Base-by-base conservation (phyloP, 345 rosid species). In the Cardamine resedifolia region DNA sequence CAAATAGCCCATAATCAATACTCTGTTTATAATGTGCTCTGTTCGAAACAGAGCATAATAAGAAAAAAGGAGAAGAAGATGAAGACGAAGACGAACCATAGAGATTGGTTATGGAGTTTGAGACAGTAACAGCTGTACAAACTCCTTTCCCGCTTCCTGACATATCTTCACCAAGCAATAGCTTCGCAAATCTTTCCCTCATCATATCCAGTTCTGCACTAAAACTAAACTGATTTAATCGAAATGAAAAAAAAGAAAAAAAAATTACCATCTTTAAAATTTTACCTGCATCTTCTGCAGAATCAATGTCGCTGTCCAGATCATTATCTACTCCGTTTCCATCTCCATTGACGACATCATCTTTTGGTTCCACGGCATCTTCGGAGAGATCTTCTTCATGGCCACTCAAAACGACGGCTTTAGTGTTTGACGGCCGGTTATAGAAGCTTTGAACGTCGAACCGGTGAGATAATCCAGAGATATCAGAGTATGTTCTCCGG, bases 131-230 rank as follows among this genome's bases (percentile, higher is more conserved):
- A 21, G 97, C 93, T 3, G 97, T 86, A 73, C 86, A 86, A 68
- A 89, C 97, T 65, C 97, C 96, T 86, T 89, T 86, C 2, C 97
- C 97, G 33, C 91, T 78, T 73, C 97, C 97, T 14, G 97, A 91
- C 97, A 91, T 91, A 69, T 91, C 97, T 79, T 91, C 97, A 10
- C 97, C 97, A 2, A 91, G 85, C 81, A 91, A 76, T 41, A 91
- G 83, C 87, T 91, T 91, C 26, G 96, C 78, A 49, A 89, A 91
- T 73, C 91, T 85, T 64, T 91, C 97, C 77, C 85, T 89, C 97
- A 89, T 91, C 85, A 82, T 66, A 75, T 86, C 94, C 6, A 90
- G 62, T 51, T 84, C 96, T 90, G 77, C 77, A 28, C 36, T 61
- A 14, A 2, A 24, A 43, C n/a, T n/a, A 45, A 4, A 7, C 34